Percentiles rank a stretch among this genome's conserved stretches.
Conservation (phyloP, 2,329 filamentous ascomycete genomes). For the Teratosphaeria nubilosa region DNA sequence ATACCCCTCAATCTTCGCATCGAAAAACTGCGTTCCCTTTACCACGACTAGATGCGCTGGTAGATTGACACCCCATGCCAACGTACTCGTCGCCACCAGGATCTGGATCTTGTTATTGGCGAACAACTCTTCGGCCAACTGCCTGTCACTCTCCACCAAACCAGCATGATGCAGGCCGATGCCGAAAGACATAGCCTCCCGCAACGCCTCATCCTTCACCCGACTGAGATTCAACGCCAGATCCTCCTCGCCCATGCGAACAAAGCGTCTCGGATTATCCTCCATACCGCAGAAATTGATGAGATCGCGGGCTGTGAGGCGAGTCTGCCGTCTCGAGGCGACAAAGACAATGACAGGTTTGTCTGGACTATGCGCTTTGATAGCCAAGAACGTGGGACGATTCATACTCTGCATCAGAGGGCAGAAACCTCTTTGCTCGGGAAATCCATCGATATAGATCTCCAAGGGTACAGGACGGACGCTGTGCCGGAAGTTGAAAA, state of each 20-base stretch:
- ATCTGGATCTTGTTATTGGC: conserved; percentile 98
- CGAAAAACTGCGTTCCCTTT: conserved; percentile 96
- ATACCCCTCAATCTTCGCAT: conserved; percentile 95
- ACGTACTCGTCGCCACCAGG: conserved; percentile 84
- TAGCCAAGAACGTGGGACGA: conserved; percentile 85
- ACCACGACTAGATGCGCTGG: conserved; percentile 95
- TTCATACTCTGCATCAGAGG: conserved; percentile 99
- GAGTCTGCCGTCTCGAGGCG: conserved; percentile 85
- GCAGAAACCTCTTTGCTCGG: conserved; percentile 88
- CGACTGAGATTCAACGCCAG: conserved; percentile 75
- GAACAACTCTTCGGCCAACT: conserved; percentile 87
- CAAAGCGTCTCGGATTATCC: conserved; percentile 86
- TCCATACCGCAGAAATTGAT: conserved; percentile 99
- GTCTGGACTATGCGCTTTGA: conserved; percentile 90
- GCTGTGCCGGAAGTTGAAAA: conserved; percentile 97
- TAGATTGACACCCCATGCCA: conserved; percentile 96
- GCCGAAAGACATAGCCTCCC: conserved; percentile 91
- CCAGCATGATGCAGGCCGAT: conserved; percentile 96
- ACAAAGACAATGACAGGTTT: conserved; percentile 99
- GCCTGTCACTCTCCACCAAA: conserved; percentile 86
- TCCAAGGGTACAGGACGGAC: conserved; percentile 93
- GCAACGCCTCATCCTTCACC: conserved; percentile 85
- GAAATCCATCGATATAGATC: conserved; percentile 95
- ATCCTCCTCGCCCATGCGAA: conserved; percentile 91
- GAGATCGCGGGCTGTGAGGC: conserved; percentile 86